Conservation (phyloP, 2,329 filamentous ascomycete species). For the Colletotrichum cuscutae region DNA sequence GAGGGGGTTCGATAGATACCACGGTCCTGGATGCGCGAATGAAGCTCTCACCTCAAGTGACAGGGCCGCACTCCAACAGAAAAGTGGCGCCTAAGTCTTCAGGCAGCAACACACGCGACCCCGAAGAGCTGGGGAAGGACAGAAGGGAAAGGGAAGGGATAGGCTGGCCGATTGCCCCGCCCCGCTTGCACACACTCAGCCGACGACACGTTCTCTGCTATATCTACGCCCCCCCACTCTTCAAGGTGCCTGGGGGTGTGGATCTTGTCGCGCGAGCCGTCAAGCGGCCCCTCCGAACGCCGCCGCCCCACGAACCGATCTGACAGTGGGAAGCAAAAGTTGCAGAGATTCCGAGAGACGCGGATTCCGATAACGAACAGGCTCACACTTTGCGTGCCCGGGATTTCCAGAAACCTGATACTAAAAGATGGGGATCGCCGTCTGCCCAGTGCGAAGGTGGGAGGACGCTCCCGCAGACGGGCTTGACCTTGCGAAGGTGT, state of each 20-base stretch:
- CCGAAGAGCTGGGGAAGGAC: slow-evolving; percentile 15
- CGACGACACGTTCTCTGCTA: slow-evolving; percentile 13
- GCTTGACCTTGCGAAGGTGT: background rate
- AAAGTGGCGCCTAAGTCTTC: background rate
- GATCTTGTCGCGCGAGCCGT: slow-evolving; percentile 1
- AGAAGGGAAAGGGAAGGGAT: background rate
- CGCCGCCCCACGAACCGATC: slow-evolving; percentile 14
- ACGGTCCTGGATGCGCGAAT: slow-evolving; percentile 11
- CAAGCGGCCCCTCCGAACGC: slow-evolving; percentile 22
- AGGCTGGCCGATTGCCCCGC: slow-evolving; percentile 9
- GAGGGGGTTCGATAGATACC: background rate
- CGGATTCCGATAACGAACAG: slow-evolving; percentile 15
- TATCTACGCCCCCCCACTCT: background rate
- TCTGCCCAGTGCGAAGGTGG: slow-evolving; percentile 3
- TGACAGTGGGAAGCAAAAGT: slow-evolving; percentile 1
- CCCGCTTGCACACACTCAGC: slow-evolving; percentile 4
- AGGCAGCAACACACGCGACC: slow-evolving; percentile 2
- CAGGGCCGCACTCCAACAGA: background rate
- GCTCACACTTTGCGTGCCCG: background rate
- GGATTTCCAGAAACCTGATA: slow-evolving; percentile 12
- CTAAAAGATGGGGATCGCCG: slow-evolving; percentile 9
- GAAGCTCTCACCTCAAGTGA: slow-evolving; percentile 30
- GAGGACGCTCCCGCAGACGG: background rate
- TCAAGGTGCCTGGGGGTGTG: background rate
- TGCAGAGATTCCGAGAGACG: background rate